phyloP scores from a whole-genome alignment of 306 rosid genomes.

The Pyrus communis region DNA sequence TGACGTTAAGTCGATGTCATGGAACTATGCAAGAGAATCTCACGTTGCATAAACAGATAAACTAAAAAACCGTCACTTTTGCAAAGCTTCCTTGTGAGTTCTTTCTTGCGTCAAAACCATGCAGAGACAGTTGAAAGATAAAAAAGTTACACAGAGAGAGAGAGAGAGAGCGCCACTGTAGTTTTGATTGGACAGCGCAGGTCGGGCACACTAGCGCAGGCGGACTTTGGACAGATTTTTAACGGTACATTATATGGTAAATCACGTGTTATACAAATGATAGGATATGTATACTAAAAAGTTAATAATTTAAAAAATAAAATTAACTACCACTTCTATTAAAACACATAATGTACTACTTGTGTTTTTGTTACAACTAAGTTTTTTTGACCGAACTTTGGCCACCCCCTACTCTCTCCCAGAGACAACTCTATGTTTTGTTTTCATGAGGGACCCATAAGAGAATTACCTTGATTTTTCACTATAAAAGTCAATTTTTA shows the following conservation, averaged over 20 bases:
- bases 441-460: background rate
- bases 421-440: background rate
- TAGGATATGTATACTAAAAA: too few species aligned
- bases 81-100: background rate
- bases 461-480: too few species aligned
- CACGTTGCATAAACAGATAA: background rate
- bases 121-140: background rate
- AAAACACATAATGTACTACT: too few species aligned
- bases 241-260: too few species aligned
- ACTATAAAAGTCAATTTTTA: too few species aligned
- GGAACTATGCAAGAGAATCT: too few species aligned
- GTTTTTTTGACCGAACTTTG: background rate
- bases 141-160: background rate
- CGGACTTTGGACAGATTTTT: background rate
- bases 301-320: too few species aligned
- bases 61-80: background rate
- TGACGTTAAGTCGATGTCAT: too few species aligned
- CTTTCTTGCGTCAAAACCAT: background rate
- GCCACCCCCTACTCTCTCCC: slow-evolving; percentile 5
- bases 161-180: background rate
- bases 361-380: too few species aligned
- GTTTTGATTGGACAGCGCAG: slow-evolving; percentile 38
- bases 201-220: slow-evolving; percentile 33
- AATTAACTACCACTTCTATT: too few species aligned
- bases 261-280: too few species aligned